phyloP scores from a whole-genome alignment of 73 alveolate genomes.

The Paramecium octaurelia region DNA sequence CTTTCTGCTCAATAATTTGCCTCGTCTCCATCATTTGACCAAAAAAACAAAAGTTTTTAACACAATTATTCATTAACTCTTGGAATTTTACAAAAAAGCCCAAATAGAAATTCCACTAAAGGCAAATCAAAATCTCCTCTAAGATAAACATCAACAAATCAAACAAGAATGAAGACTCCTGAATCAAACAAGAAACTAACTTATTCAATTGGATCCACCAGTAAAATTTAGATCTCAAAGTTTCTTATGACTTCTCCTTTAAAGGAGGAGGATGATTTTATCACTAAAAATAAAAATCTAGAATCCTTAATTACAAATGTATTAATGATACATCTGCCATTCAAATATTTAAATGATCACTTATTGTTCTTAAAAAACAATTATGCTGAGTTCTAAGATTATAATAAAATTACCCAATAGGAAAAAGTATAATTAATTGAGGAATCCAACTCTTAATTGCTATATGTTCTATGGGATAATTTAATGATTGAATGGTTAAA shows the following conservation, averaged over 20 bases:
- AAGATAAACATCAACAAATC: neutral
- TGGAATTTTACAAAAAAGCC: neutral
- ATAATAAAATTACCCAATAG: neutral
- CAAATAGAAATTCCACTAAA: neutral
- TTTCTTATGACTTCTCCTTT: neutral
- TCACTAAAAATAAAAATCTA: neutral
- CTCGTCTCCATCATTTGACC: neutral
- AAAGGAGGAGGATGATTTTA: neutral
- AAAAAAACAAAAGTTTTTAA: neutral
- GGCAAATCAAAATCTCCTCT: neutral
- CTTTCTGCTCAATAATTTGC: neutral
- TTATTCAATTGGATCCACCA: neutral
- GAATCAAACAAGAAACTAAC: neutral
- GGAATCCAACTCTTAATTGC: neutral
- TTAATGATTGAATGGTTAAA: slow-evolving; percentile 36
- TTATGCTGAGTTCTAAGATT: neutral
- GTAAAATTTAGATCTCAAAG: neutral
- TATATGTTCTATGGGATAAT: slow-evolving; percentile 39
- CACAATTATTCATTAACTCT: neutral
- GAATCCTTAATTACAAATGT: neutral
- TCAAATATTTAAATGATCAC: neutral
- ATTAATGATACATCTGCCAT: neutral
- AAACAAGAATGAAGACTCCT: slow-evolving; percentile 33
- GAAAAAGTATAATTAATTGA: neutral
- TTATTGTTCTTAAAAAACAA: neutral